These are phyloP conservation scores for Skeletonema menzelii DNA, from an alignment of 108 stramenopile species.

Conservation along the genomic window DNA sequence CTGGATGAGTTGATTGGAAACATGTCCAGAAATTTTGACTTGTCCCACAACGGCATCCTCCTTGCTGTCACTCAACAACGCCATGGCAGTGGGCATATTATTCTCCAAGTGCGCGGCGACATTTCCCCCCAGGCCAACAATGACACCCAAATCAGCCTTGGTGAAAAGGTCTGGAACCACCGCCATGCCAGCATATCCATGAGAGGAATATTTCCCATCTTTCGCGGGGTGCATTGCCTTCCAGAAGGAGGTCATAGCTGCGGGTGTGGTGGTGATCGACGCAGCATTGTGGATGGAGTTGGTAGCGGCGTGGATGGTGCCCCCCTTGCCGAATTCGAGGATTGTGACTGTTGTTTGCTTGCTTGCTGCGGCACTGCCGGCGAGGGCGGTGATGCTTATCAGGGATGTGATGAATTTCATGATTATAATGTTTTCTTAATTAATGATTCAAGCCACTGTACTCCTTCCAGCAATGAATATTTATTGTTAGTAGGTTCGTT, in stretches of 20 bases:
- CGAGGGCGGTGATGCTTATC: slow-evolving; percentile 16
- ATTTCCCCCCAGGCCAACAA: slow-evolving; percentile 63
- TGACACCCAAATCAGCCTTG: slow-evolving; percentile 66
- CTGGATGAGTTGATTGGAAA: slow-evolving; percentile 25
- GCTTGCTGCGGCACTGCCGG: slow-evolving; percentile 11
- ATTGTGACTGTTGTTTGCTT: slow-evolving; percentile 69
- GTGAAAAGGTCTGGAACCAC: slow-evolving; percentile 85
- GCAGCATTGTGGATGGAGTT: slow-evolving; percentile 4
- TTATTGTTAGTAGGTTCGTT: not conserved
- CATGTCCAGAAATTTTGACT: slow-evolving; percentile 54
- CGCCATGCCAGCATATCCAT: slow-evolving; percentile 71
- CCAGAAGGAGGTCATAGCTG: slow-evolving; percentile 73
- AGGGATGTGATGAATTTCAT: slow-evolving; percentile 53
- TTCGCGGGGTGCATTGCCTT: slow-evolving; percentile 54
- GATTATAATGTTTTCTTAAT: not conserved
- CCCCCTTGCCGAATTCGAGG: slow-evolving; percentile 73
- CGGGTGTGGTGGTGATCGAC: slow-evolving; percentile 48
- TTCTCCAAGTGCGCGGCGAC: slow-evolving; percentile 51
- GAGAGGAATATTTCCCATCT: slow-evolving; percentile 30
- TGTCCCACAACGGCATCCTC: slow-evolving; percentile 59
- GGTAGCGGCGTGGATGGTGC: slow-evolving; percentile 66
- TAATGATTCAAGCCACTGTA: not conserved
- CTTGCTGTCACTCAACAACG: slow-evolving; percentile 34
- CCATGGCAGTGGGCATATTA: slow-evolving; percentile 61
- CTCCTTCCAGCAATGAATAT: too few relatives aligned